A percentile compares a stretch with the other conserved stretches of the same genome.
These are phyloP conservation scores for Fusarium sp. DNA, from an alignment of 2,329 filamentous ascomycete species.

Conservation along the genomic window DNA sequence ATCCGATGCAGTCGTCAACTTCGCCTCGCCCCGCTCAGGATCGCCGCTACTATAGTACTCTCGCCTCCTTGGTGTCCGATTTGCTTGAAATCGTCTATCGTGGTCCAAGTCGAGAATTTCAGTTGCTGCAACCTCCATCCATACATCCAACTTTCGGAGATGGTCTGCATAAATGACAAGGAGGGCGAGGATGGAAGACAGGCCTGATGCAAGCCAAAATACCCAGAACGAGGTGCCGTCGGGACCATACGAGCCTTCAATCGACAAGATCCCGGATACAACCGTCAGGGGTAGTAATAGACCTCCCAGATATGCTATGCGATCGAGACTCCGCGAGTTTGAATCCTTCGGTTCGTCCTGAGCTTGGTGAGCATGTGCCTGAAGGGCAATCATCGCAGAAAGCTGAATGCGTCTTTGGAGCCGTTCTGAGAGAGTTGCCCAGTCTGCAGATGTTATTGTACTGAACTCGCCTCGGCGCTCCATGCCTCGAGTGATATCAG, in stretches of 20 bases:
- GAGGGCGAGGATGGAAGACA: slow-evolving; percentile 53
- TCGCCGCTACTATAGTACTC: slow-evolving; percentile 35
- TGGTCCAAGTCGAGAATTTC: slow-evolving; percentile 42
- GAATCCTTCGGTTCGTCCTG: slow-evolving; percentile 40
- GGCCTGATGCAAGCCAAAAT: slow-evolving; percentile 58
- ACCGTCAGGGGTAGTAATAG: slow-evolving; percentile 61
- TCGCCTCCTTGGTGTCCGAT: slow-evolving; percentile 44
- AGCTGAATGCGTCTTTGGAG: slow-evolving; percentile 40
- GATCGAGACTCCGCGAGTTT: slow-evolving; percentile 56
- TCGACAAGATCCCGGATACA: slow-evolving; percentile 60
- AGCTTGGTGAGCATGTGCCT: slow-evolving; percentile 4
- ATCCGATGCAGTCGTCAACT: slow-evolving; percentile 46
- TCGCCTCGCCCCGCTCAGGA: slow-evolving; percentile 47
- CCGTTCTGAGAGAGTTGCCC: slow-evolving; percentile 37
- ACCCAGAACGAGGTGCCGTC: slow-evolving; percentile 58
- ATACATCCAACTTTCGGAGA: slow-evolving; percentile 58
- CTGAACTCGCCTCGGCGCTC: slow-evolving; percentile 32
- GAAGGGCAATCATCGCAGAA: slow-evolving; percentile 18
- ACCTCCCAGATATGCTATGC: slow-evolving; percentile 62
- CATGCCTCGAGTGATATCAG: slow-evolving; percentile 35
- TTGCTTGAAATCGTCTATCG: slow-evolving; percentile 20
- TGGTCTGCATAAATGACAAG: slow-evolving; percentile 61
- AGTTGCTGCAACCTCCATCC: slow-evolving; percentile 55
- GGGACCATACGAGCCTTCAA: slow-evolving; percentile 58
- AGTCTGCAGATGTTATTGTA: slow-evolving; percentile 29